These are phyloP conservation scores for Lablab purpureus DNA, from an alignment of 306 rosid genomes.

Conservation along the genomic window DNA sequence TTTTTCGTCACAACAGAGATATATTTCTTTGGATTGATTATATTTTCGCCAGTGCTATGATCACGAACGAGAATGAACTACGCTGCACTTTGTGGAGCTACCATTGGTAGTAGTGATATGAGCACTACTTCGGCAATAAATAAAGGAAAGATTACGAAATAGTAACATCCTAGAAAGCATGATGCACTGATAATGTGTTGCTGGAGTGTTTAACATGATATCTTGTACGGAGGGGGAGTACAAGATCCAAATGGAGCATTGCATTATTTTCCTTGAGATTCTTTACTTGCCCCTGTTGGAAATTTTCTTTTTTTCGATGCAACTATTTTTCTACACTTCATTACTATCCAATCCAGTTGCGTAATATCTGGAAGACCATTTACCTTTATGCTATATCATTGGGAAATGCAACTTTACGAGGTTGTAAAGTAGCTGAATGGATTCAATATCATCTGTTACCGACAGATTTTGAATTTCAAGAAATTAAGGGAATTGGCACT, in stretches of 20 bases:
- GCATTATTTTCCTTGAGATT: constrained; percentile 5
- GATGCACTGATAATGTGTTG: constrained; percentile 8
- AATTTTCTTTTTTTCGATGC: constrained; percentile 22
- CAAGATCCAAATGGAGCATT: constrained; percentile 15
- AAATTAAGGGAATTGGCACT: background rate
- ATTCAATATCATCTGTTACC: background rate
- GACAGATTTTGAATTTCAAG: background rate
- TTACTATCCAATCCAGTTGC: constrained; percentile 6
- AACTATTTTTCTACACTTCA: background rate
- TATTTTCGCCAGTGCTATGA: constrained; percentile 44
- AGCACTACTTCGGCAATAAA: constrained; percentile 12
- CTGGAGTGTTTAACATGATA: constrained; percentile 22
- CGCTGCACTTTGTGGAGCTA: constrained; percentile 42
- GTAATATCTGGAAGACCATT: background rate
- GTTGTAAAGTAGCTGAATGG: constrained; percentile 21
- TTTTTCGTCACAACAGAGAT: constrained; percentile 47
- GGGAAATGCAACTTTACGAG: constrained; percentile 30
- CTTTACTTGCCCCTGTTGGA: background rate
- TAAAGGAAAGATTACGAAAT: constrained; percentile 28
- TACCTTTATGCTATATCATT: background rate
- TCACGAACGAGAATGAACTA: constrained; percentile 44
- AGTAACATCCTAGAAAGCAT: constrained; percentile 30
- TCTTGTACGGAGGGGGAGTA: constrained; percentile 6
- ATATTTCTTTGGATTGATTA: constrained; percentile 39
- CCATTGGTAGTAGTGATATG: constrained; percentile 32